Percentiles rank a stretch among this genome's conserved stretches.
phyloP scores from a whole-genome alignment of 2,329 filamentous ascomycete species.

The Epichloe baconii region DNA sequence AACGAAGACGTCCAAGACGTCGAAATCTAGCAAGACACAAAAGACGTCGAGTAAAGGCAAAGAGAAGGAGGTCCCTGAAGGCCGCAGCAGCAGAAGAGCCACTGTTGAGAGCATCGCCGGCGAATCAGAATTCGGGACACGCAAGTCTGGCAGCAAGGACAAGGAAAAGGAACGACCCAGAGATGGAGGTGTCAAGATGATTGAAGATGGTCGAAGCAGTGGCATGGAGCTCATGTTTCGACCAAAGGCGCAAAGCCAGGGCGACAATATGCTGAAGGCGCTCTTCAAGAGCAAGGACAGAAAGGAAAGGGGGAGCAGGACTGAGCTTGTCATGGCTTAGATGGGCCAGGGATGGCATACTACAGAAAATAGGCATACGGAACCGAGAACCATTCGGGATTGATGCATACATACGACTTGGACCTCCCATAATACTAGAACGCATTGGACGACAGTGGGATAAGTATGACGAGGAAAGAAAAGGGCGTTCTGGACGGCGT shows the following conservation, averaged over 20 bases:
- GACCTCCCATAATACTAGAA: neutral
- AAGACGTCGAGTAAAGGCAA: slow-evolving; percentile 9
- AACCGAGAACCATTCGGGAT: neutral
- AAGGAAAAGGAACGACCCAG: slow-evolving; percentile 4
- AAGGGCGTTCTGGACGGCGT: neutral
- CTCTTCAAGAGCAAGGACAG: slow-evolving; percentile 45
- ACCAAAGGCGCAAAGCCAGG: slow-evolving; percentile 33
- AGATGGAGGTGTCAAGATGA: slow-evolving; percentile 17
- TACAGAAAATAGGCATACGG: neutral
- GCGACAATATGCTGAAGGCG: slow-evolving; percentile 41
- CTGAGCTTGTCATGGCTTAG: slow-evolving; percentile 18
- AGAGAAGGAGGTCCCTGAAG: slow-evolving; percentile 7
- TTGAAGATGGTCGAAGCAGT: slow-evolving; percentile 25
- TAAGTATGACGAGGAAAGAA: neutral
- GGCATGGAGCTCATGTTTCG: slow-evolving; percentile 27
- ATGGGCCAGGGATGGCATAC: neutral
- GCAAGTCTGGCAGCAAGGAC: slow-evolving; percentile 19
- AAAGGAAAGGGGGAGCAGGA: slow-evolving; percentile 24
- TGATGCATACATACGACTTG: neutral
- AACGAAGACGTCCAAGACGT: slow-evolving; percentile 16
- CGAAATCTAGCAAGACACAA: slow-evolving; percentile 8
- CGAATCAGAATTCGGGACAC: slow-evolving; percentile 26
- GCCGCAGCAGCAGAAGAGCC: slow-evolving; percentile 6
- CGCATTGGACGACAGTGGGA: neutral
- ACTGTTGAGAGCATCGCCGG: slow-evolving; percentile 10